Evolutionary conservation across 345 rosid genomes (phyloP), one percentile per base, ranked within the genome.

Genomic region (Boechera stricta): DNA sequence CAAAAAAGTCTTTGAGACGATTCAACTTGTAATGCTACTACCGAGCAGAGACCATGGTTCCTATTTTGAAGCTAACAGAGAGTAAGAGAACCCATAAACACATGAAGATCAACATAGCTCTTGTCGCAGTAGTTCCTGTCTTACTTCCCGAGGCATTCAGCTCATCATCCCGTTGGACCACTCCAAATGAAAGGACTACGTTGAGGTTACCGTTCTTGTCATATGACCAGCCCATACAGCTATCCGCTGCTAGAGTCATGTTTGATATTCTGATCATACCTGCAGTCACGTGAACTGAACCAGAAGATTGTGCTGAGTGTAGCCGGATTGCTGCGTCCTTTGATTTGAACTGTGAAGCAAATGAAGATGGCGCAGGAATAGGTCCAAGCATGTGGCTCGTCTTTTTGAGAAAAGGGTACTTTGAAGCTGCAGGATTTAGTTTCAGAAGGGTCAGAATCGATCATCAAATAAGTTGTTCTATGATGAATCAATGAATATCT

Each of bases 241-340:
- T 69, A n/a, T 77, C 81, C 28, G 48, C 61, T 29, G 71, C 66
- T 55, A 64, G 44, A 47, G 47, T 49, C 72, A 59, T 57, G 74
- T 84, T 77, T 56, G 93, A 84, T 80, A 96, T 90, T 85, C 93
- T 91, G 69, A 96, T 87, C 86, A 92, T 85, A 69, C 97, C 99
- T 60, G 99, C 96, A 63, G 94, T 91, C 9, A 96, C 88, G 57
- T 86, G 96, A 51, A 86, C 86, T 0, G 97, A 91, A 68, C 93
- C 89, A 53, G 99, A 92, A 29, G 98, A 73, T 68, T 89, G 91
- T 21, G 92, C 81, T 21, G 92, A 56, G 76, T 89, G 86, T 71
- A 87, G 75, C 49, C 79, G 87, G 54, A 86, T 86, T 49, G 87
- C 87, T 4, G 80, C 87, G 2, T 88, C 96, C 80, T 96, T 96